Conservation (phyloP, 2,329 filamentous ascomycete species). For the Aureobasidium sp. region DNA sequence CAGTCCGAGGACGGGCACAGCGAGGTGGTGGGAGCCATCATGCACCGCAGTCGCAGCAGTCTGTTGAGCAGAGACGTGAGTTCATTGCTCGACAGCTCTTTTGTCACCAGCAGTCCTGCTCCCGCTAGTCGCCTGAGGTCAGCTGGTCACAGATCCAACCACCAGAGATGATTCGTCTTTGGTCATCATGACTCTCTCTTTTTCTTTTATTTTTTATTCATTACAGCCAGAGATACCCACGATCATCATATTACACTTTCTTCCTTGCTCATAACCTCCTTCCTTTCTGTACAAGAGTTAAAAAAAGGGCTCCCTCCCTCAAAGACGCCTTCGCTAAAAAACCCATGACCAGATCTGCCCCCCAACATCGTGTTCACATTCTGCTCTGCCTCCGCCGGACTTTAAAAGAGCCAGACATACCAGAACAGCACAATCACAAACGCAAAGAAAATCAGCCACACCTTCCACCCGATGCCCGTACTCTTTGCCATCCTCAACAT, state of each 20-base stretch:
- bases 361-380: no score
- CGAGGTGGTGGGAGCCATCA: background rate
- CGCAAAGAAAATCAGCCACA: conserved; percentile 84
- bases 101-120: conserved; percentile 32
- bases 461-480: conserved; percentile 92
- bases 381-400: no score
- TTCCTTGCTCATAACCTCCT: background rate
- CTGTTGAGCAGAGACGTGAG: conserved; percentile 30
- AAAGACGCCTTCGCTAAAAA: conserved; percentile 8
- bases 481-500: conserved; percentile 94
- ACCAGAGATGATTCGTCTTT: conserved; percentile 10
- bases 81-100: conserved; percentile 32
- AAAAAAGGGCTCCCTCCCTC: background rate
- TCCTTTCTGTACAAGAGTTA: background rate
- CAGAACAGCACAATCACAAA: conserved; percentile 76
- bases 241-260: conserved; percentile 1
- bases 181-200: background rate
- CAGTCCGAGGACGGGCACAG: background rate
- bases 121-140: conserved; percentile 18
- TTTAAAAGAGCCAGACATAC: conserved; percentile 74
- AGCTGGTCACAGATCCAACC: background rate
- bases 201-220: background rate
- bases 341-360: no score
- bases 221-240: conserved; percentile 14
- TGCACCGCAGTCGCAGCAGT: conserved; percentile 21